These are phyloP conservation scores for Neurospora sp. DNA, from an alignment of 495 filamentous ascomycete genomes.

Conservation along the genomic window DNA sequence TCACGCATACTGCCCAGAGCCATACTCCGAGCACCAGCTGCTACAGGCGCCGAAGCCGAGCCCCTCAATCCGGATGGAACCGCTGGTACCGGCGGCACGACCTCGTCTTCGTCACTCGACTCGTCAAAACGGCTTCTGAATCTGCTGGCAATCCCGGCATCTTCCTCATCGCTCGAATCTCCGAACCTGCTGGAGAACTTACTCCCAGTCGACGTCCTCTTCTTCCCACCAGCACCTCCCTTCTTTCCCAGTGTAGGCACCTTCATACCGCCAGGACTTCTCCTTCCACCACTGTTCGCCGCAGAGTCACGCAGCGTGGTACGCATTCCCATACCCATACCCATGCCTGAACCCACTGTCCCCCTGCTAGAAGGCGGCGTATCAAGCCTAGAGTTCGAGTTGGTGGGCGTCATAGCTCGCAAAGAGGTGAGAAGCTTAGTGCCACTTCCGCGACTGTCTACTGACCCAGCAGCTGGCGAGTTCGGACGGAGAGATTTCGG, in stretches of 20 bases:
- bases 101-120: constrained; percentile 63
- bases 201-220: constrained; percentile 16
- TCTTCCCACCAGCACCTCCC: constrained; percentile 4
- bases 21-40: neutral
- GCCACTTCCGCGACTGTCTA: neutral
- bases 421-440: constrained; percentile 15
- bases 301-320: constrained; percentile 18
- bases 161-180: constrained; percentile 68
- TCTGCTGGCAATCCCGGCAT: constrained; percentile 31
- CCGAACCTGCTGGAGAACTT: constrained; percentile 32
- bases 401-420: constrained; percentile 27
- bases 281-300: constrained; percentile 3
- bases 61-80: neutral
- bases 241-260: constrained; percentile 28
- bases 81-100: constrained; percentile 11
- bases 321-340: constrained; percentile 21
- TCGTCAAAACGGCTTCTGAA: constrained; percentile 72
- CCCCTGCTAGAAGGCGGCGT: constrained; percentile 2
- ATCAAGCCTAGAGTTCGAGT: constrained; percentile 19
- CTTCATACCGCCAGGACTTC: constrained; percentile 15
- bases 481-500: constrained; percentile 27
- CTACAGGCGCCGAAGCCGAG: neutral
- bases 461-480: neutral
- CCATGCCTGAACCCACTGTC: neutral
- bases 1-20: neutral